Evolutionary conservation across 2,329 filamentous ascomycete genomes (phyloP).

Genomic region (Stromatinia cepivora): DNA sequence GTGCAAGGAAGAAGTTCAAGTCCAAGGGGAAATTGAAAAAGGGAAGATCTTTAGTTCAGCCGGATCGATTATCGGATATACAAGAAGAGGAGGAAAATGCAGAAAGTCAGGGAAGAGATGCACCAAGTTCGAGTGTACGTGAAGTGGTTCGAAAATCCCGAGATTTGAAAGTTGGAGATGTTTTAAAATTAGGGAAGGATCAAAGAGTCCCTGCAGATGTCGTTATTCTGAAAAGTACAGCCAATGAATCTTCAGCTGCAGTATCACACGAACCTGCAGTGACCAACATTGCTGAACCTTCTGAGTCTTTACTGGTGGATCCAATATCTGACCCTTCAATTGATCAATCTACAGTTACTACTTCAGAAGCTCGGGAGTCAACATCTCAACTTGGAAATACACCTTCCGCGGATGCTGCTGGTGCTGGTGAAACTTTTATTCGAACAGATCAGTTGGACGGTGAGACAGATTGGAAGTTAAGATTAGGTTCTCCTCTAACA

Average conservation of each 20-base stretch:
- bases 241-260: constrained; percentile 51
- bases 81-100: constrained; percentile 65
- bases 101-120: constrained; percentile 46
- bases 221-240: constrained; percentile 81
- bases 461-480: constrained; percentile 97
- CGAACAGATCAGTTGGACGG: constrained; percentile 96
- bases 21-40: constrained; percentile 47
- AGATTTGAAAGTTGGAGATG: constrained; percentile 90
- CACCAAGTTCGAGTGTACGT: constrained; percentile 53
- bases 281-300: background rate
- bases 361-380: constrained; percentile 32
- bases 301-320: constrained; percentile 37
- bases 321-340: constrained; percentile 38
- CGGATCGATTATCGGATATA: constrained; percentile 60
- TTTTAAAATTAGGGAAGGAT: constrained; percentile 89
- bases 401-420: constrained; percentile 37
- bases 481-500: constrained; percentile 81
- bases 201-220: constrained; percentile 94
- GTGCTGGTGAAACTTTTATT: constrained; percentile 84
- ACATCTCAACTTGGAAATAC: constrained; percentile 36
- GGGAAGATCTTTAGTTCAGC: constrained; percentile 40
- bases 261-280: constrained; percentile 24
- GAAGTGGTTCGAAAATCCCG: constrained; percentile 80
- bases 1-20: constrained; percentile 49
- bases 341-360: constrained; percentile 31